phyloP scores from a whole-genome alignment of 352 stramenopile species.

The Globisporangium orthogonon region DNA sequence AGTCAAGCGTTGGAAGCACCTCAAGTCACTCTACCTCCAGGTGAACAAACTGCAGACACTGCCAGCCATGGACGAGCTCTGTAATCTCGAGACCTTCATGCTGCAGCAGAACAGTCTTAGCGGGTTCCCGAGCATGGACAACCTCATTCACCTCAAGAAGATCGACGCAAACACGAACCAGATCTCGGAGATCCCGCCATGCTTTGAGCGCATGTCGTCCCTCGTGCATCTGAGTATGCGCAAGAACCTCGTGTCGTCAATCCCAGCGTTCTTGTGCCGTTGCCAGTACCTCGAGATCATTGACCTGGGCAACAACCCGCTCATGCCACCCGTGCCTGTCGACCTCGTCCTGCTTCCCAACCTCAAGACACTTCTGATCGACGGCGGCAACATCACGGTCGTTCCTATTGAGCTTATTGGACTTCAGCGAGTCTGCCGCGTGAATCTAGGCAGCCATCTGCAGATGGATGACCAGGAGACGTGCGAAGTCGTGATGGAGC shows the following conservation, averaged over 20 bases:
- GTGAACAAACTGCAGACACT: conserved; percentile 42
- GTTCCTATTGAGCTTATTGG: conserved; percentile 63
- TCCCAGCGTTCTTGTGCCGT: conserved; percentile 35
- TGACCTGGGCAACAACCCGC: conserved; percentile 60
- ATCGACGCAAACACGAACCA: conserved; percentile 76
- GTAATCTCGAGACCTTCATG: conserved; percentile 56
- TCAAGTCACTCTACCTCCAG: conserved; percentile 51
- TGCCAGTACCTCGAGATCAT: conserved; percentile 62
- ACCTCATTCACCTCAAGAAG: conserved; percentile 56
- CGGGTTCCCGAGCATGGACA: conserved; percentile 54
- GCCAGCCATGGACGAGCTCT: conserved; percentile 37
- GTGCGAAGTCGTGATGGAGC: conserved; percentile 49
- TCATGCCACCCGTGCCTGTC: conserved; percentile 31
- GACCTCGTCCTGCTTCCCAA: conserved; percentile 36
- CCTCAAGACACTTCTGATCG: conserved; percentile 64
- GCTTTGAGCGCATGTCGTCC: conserved; percentile 45
- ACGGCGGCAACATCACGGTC: conserved; percentile 34
- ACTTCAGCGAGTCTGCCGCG: conserved; percentile 39
- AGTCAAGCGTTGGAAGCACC: conserved; percentile 43
- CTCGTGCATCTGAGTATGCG: conserved; percentile 63
- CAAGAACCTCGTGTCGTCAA: conserved; percentile 43
- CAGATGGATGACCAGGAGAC: conserved; percentile 65
- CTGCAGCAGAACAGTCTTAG: conserved; percentile 57
- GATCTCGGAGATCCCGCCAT: conserved; percentile 38
- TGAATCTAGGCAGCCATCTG: conserved; percentile 46